These are phyloP conservation scores for Trypanosoma scelopori DNA, from an alignment of 208 protist genomes.

Conservation along the genomic window DNA sequence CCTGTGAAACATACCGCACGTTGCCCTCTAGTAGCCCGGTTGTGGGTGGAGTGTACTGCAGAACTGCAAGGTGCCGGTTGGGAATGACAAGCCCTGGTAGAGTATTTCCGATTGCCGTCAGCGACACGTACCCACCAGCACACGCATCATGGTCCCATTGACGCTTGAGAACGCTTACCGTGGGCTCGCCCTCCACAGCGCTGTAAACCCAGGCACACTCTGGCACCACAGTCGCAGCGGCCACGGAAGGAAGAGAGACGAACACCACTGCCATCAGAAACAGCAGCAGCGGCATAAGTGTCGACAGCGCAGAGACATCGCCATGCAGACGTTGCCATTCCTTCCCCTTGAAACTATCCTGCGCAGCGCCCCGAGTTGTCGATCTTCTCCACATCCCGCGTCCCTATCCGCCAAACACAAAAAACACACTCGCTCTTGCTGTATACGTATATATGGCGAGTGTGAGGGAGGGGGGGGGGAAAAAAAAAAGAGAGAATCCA, in stretches of 20 bases:
- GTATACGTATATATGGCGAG: too few relatives aligned
- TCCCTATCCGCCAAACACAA: too few relatives aligned
- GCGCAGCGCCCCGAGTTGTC: too few relatives aligned
- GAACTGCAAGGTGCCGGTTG: conserved; percentile 15
- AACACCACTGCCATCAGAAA: neutral
- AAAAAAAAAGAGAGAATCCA: too few relatives aligned
- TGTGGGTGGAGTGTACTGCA: conserved; percentile 38
- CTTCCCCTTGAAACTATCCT: too few relatives aligned
- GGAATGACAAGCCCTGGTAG: conserved; percentile 15
- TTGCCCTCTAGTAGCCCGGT: conserved; percentile 31
- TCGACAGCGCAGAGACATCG: neutral
- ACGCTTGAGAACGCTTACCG: conserved; percentile 7
- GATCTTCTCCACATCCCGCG: too few relatives aligned
- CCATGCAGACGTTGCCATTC: neutral
- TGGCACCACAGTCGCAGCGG: conserved; percentile 1
- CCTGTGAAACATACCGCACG: conserved; percentile 30
- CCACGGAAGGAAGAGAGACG: neutral
- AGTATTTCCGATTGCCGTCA: neutral
- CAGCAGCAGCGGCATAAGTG: neutral
- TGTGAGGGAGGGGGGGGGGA: too few relatives aligned
- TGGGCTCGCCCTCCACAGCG: conserved; percentile 31
- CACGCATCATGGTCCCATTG: conserved; percentile 4
- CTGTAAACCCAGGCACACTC: conserved; percentile 43
- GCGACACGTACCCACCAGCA: conserved; percentile 18
- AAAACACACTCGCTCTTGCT: too few relatives aligned